Percentiles rank a stretch among this genome's conserved stretches.
These are phyloP conservation scores for Pythium phragmiticola DNA, from an alignment of 352 stramenopile species.

Conservation along the genomic window DNA sequence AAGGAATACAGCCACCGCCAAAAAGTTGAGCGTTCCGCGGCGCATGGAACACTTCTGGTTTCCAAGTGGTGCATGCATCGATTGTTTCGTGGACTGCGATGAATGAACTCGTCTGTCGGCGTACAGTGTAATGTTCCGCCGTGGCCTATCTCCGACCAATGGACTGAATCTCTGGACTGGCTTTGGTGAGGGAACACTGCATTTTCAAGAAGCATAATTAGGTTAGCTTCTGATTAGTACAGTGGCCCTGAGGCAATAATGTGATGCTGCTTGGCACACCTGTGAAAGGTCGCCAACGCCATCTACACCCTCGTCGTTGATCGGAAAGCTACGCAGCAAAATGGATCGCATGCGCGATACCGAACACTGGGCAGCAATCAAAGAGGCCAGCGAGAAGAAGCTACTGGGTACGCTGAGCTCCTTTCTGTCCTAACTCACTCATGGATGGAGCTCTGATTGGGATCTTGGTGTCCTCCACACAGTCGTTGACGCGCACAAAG, in stretches of 20 bases:
- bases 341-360: conserved; percentile 55
- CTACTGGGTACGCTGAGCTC: conserved; percentile 37
- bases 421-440: neutral
- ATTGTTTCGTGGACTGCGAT: too few species aligned
- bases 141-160: neutral
- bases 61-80: too few species aligned
- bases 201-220: neutral
- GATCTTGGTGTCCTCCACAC: neutral
- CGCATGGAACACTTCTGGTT: too few species aligned
- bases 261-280: too few species aligned
- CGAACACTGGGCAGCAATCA: conserved; percentile 57
- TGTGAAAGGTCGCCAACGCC: conserved; percentile 14
- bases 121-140: neutral
- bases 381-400: conserved; percentile 61
- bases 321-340: neutral
- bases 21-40: too few species aligned
- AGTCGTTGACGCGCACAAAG: conserved; percentile 73
- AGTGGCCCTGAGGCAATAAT: neutral
- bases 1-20: too few species aligned
- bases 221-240: neutral
- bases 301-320: neutral
- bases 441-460: neutral
- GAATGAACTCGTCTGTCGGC: neutral
- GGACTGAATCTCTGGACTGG: neutral
- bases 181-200: neutral